Percentiles rank a stretch among this genome's conserved stretches.
Evolutionary conservation across 2,329 filamentous ascomycete species (phyloP).

Genomic region (Colletotrichum kahawae): DNA sequence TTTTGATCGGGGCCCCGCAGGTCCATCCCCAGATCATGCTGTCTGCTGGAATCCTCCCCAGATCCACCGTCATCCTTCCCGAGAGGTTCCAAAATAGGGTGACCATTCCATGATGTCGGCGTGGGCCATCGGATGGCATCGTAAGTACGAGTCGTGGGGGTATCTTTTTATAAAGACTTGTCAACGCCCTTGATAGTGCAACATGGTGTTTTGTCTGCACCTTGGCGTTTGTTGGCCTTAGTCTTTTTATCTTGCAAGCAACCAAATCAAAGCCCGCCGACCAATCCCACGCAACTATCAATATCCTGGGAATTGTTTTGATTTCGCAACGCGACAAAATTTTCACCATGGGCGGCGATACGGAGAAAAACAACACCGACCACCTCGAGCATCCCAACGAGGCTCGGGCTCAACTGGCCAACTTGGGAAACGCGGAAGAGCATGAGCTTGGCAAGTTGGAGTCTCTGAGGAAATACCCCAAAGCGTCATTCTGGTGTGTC

Average conservation of each 20-base stretch:
- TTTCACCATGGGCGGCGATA: background rate
- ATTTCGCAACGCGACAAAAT: background rate
- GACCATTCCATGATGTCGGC: conserved; percentile 1
- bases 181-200: background rate
- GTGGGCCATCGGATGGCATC: background rate
- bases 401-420: conserved; percentile 1
- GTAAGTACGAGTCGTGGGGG: background rate
- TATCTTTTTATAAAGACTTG: conserved; percentile 9
- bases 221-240: background rate
- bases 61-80: background rate
- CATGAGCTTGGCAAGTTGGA: conserved; percentile 26
- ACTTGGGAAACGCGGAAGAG: conserved; percentile 31
- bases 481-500: conserved; percentile 36
- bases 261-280: background rate
- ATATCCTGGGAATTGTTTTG: background rate
- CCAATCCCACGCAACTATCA: background rate
- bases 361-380: background rate
- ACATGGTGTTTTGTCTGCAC: background rate
- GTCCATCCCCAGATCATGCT: conserved; percentile 10
- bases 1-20: background rate
- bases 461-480: conserved; percentile 30
- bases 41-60: background rate
- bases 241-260: background rate
- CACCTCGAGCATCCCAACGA: background rate
- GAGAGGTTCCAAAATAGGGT: conserved; percentile 2